phyloP scores from a whole-genome alignment of 2,329 filamentous ascomycete species.

The Fusarium sororula region DNA sequence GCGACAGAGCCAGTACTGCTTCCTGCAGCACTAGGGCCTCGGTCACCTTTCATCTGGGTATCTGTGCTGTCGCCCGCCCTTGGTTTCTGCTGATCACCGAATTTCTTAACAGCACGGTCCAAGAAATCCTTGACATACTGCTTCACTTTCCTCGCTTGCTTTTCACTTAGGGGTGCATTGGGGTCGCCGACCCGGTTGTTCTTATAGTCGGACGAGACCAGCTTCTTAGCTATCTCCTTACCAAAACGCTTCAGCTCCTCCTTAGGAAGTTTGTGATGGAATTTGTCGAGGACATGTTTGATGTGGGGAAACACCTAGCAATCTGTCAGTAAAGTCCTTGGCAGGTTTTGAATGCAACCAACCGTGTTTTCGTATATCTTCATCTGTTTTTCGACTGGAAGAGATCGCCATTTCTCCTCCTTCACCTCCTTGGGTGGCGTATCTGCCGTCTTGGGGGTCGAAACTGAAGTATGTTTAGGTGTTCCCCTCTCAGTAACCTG shows the following conservation, averaged over 20 bases:
- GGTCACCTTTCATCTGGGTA: constrained; percentile 33
- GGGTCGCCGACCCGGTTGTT: constrained; percentile 87
- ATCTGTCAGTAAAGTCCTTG: constrained; percentile 12
- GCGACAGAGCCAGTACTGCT: constrained; percentile 8
- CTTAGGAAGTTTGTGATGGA: constrained; percentile 84
- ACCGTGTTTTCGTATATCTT: constrained; percentile 95
- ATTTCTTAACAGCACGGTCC: constrained; percentile 85
- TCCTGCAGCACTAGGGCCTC: constrained; percentile 9
- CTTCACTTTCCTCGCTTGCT: constrained; percentile 84
- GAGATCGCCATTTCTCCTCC: constrained; percentile 75
- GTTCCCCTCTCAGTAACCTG: constrained; percentile 76
- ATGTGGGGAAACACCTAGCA: constrained; percentile 83
- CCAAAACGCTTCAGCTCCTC: constrained; percentile 74
- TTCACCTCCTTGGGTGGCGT: constrained; percentile 66
- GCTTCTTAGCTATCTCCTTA: constrained; percentile 81
- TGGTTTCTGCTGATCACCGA: constrained; percentile 71
- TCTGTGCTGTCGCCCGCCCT: constrained; percentile 57
- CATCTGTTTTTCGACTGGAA: constrained; percentile 86
- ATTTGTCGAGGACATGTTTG: constrained; percentile 87
- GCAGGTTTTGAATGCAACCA: constrained; percentile 49
- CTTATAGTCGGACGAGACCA: constrained; percentile 92
- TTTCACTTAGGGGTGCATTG: constrained; percentile 72
- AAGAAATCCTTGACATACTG: constrained; percentile 86
- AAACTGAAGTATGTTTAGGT: constrained; percentile 64
- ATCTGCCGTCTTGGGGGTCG: constrained; percentile 70